Conservation (phyloP, 2,329 filamentous ascomycete genomes). For the Talaromyces sp. region DNA sequence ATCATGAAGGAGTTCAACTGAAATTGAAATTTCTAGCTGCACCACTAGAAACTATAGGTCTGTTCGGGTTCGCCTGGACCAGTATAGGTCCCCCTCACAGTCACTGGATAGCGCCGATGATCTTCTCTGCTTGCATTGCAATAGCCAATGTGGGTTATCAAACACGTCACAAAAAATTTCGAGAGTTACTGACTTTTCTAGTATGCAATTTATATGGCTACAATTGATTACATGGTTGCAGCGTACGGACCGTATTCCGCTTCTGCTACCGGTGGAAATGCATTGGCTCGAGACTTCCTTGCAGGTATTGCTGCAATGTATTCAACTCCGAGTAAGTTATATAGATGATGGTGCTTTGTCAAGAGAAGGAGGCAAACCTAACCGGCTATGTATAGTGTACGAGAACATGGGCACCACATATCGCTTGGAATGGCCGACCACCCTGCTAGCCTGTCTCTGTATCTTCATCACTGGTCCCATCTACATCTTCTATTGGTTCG, state of each 20-base stretch:
- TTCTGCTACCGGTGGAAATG: constrained; percentile 65
- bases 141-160: constrained; percentile 56
- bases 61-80: constrained; percentile 62
- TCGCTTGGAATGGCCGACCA: constrained; percentile 56
- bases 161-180: too few relatives aligned
- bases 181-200: constrained; percentile 18
- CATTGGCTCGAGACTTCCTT: constrained; percentile 62
- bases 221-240: constrained; percentile 67
- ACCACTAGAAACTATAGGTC: constrained; percentile 57
- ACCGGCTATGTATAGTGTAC: constrained; percentile 38
- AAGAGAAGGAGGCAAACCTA: neutral
- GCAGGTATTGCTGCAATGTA: constrained; percentile 62
- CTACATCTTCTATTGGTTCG: constrained; percentile 65
- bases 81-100: constrained; percentile 53
- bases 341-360: neutral
- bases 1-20: neutral
- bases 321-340: constrained; percentile 50
- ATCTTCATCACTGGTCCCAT: constrained; percentile 62
- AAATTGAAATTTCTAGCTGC: constrained; percentile 41
- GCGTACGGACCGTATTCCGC: constrained; percentile 64
- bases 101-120: constrained; percentile 62
- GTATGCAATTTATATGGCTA: constrained; percentile 59
- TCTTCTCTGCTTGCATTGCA: constrained; percentile 59
- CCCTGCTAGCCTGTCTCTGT: constrained; percentile 61
- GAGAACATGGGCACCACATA: constrained; percentile 53